Evolutionary conservation across 2,329 filamentous ascomycete species (phyloP), one percentile per base, ranked within the genome.

Genomic region (Chrysoporthe cubensis): DNA sequence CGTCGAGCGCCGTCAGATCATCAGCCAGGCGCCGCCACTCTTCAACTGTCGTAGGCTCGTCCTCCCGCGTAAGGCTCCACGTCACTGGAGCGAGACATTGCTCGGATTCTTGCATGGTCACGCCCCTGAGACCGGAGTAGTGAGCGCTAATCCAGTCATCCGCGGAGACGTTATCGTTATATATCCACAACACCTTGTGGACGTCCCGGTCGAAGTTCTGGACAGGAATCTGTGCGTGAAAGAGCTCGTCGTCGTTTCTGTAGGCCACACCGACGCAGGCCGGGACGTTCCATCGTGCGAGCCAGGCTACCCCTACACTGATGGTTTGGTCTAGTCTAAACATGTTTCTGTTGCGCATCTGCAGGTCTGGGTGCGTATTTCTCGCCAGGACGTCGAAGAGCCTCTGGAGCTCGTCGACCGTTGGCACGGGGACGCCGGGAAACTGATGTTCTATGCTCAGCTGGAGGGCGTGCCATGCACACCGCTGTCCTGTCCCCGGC

Each of bases 301-400:
- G 54, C 54, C 54, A 57, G 54, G 54, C 16, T 8, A 11, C 54
- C 0, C 32, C 54, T 6, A 40, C 54, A 8, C 32, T 8, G 34
- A 40, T 3, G 34, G 54, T 32, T 32, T 40, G 54, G 14, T 57
- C 54, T 18, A 40, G n/a, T 32, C 34, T 4, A 32, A 54, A 54
- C 21, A 34, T 54, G 54, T 40, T 57, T 16, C 32, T 57, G 54
- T 37, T 57, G 54, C 4, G 16, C 50, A 54, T 57, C 54, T 57
- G 54, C 18, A 40, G 54, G 34, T 40, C 34, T 4, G 32, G 16
- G 54, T 37, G 54, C 13, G 7, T 5, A 0, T 18, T 9, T 11
- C 4, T 1, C 3, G 16, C 54, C 34, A 57, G 54, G 54, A 7
- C 8, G 14, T 57, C 18, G 34, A n/a, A 37, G 54, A 57, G 40